Evolutionary conservation across 345 rosid genomes (phyloP), one percentile per base, ranked within the genome.

Genomic region (Luvunga scandens): DNA sequence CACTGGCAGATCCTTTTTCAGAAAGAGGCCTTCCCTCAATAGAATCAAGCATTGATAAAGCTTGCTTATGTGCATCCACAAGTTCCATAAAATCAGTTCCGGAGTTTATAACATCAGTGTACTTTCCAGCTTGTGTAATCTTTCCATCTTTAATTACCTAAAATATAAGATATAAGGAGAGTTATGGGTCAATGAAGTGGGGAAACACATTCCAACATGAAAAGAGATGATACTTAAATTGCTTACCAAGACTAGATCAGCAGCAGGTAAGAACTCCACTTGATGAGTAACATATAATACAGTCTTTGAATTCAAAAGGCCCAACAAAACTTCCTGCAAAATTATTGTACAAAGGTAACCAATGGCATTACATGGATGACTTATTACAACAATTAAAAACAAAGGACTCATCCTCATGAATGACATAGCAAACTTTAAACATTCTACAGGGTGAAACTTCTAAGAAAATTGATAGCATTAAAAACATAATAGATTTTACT

Each of bases 71-170:
- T 50, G 98, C 96, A 76, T 88, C 92, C 7, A 93, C 92, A 80
- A 93, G 92, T 69, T 88, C 90, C 92, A 84, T 86, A 68, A 68
- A 68, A 6, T 68, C 72, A 24, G 19, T 42, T 72, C 93, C 93
- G 0, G 84, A 87, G 48, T 76, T 81, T 4, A 94, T 89, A 78
- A 94, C 88, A 27, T 92, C 93, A 34, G 66, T 66, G 59, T 92
- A 94, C 65, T 83, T 94, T 66, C 98, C 98, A 22, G 89, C 89
- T 81, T 92, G 93, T 1, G 86, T 82, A 34, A 94, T 91, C 82
- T 78, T 85, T 65, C 98, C 98, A 78, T 89, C 94, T 90, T 89
- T 93, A 94, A 91, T 90, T 24, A 93, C 97, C 95, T 91, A 83
- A 75, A 45, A 25, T 56, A 82, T 3, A 81, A 66, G 71, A 10